Conservation (phyloP, 2,329 filamentous ascomycete species). For the Hortaea sp. region DNA sequence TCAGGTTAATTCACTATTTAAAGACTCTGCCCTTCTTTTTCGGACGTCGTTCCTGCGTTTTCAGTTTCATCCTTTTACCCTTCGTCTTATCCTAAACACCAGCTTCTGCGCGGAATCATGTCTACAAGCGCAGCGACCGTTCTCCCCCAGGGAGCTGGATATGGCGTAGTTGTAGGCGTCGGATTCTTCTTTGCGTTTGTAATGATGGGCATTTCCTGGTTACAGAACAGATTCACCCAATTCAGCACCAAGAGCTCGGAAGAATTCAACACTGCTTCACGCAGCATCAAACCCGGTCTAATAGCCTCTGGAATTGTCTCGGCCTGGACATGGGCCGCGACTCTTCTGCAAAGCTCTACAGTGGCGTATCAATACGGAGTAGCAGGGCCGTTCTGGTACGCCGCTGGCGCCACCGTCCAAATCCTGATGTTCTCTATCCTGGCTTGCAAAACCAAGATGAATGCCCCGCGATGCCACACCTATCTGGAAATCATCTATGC, state of each 20-base stretch:
- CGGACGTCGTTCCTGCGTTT: too few relatives aligned
- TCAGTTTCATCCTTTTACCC: too few relatives aligned
- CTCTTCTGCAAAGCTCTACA: conserved; percentile 11
- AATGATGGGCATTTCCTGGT: conserved; percentile 12
- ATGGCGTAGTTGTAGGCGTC: conserved; percentile 60
- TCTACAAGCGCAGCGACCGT: conserved; percentile 6
- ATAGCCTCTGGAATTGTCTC: conserved; percentile 78
- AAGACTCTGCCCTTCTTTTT: too few relatives aligned
- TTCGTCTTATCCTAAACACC: too few relatives aligned
- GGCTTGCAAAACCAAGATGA: background rate
- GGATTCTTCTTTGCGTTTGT: conserved; percentile 56
- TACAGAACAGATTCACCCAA: conserved; percentile 11
- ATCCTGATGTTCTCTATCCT: background rate
- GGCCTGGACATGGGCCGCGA: conserved; percentile 76
- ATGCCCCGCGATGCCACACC: background rate
- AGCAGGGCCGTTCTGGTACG: background rate
- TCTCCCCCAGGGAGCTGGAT: conserved; percentile 46
- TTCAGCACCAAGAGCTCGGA: conserved; percentile 60
- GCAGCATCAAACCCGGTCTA: conserved; percentile 75
- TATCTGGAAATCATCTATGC: conserved; percentile 2
- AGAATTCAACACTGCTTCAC: conserved; percentile 79
- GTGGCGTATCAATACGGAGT: conserved; percentile 23
- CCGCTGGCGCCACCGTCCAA: background rate
- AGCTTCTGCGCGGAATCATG: background rate
- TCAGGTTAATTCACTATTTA: too few relatives aligned